phyloP scores from a whole-genome alignment of 176 grass and related monocot species.

The Thalia dealbata region DNA sequence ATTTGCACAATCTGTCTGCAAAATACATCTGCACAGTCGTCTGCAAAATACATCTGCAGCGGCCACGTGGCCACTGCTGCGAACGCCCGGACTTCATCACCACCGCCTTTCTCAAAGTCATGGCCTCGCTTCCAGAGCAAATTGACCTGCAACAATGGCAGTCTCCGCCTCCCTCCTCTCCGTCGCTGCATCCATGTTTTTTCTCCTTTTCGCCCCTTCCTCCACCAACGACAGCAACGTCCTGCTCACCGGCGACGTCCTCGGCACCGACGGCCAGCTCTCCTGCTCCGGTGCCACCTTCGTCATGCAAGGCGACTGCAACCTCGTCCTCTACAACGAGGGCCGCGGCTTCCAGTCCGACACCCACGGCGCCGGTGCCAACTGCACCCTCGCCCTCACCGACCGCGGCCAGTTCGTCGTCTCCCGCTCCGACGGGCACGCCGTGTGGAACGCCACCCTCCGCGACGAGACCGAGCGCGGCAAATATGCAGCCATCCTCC shows the following conservation, averaged over 20 bases:
- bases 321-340: conserved; percentile 16
- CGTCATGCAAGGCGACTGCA: conserved; percentile 18
- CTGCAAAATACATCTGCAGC: background rate
- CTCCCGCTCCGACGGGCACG: background rate
- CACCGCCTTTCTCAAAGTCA: background rate
- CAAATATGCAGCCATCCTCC: background rate
- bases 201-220: background rate
- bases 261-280: conserved; percentile 5
- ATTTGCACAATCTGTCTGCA: background rate
- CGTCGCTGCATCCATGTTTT: background rate
- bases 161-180: background rate
- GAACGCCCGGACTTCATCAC: background rate
- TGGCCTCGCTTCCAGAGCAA: background rate
- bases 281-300: background rate
- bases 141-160: background rate
- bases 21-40: background rate
- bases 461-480: background rate
- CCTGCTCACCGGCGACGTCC: conserved; percentile 10
- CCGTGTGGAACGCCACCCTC: background rate
- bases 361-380: background rate
- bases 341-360: background rate
- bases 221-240: conserved; percentile 8
- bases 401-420: conserved; percentile 6
- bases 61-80: background rate
- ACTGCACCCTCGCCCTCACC: conserved; percentile 17